Evolutionary conservation across 2,329 filamentous ascomycete species (phyloP).

Genomic region (Septoria linicola): DNA sequence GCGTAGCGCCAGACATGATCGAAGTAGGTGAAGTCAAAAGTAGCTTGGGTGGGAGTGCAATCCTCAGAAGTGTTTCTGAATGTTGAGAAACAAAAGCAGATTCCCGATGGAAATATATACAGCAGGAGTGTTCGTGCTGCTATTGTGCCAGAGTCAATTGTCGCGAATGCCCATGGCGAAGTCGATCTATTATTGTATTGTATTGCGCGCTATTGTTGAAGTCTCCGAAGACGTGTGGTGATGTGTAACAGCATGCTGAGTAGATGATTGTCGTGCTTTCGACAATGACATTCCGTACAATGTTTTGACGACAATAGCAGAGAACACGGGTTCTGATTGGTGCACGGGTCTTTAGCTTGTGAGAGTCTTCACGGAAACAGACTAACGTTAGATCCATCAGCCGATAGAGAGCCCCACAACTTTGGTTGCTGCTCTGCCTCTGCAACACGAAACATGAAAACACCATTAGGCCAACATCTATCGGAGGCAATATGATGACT

Average conservation of each 20-base stretch:
- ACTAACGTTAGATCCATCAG: too few relatives aligned
- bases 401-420: too few relatives aligned
- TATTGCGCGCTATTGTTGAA: neutral
- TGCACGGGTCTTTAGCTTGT: too few relatives aligned
- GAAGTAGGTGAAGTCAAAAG: neutral
- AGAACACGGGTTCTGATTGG: too few relatives aligned
- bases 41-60: neutral
- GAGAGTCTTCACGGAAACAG: too few relatives aligned
- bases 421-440: too few relatives aligned
- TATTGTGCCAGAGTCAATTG: too few relatives aligned
- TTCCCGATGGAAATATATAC: neutral
- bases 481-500: too few relatives aligned
- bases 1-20: slow-evolving; percentile 15
- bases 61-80: neutral
- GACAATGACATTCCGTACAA: slow-evolving; percentile 8
- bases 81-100: neutral
- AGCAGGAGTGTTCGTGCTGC: too few relatives aligned
- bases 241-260: slow-evolving; percentile 1
- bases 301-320: slow-evolving; percentile 4
- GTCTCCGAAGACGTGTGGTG: neutral
- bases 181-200: neutral
- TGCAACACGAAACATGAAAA: too few relatives aligned
- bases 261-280: slow-evolving; percentile 1
- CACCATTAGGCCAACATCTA: too few relatives aligned
- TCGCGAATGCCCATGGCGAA: neutral